Evolutionary conservation across 2,329 filamentous ascomycete species (phyloP).

Genomic region (Bisporella sp.): DNA sequence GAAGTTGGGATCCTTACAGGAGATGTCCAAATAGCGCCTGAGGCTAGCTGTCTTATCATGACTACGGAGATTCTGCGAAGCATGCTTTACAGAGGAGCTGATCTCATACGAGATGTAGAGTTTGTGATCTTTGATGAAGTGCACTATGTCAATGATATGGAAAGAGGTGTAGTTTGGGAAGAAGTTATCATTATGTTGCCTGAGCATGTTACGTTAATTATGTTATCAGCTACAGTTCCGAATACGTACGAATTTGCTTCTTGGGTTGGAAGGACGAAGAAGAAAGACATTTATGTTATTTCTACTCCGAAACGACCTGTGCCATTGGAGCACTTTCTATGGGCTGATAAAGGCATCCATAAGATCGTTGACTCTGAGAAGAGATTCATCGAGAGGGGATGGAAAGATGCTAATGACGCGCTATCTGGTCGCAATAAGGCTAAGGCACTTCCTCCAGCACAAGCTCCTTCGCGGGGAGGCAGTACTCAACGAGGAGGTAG

Average conservation of each 20-base stretch:
- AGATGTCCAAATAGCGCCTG: conserved; percentile 95
- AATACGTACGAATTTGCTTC: conserved; percentile 98
- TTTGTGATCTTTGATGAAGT: conserved; percentile 99
- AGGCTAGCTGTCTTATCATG: conserved; percentile 98
- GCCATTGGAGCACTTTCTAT: conserved; percentile 90
- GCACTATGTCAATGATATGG: conserved; percentile 95
- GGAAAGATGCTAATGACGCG: conserved; percentile 86
- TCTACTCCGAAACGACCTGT: conserved; percentile 94
- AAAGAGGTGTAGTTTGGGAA: conserved; percentile 97
- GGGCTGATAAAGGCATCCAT: conserved; percentile 86
- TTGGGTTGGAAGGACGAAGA: conserved; percentile 96
- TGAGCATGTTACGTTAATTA: conserved; percentile 90
- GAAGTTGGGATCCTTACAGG: conserved; percentile 96
- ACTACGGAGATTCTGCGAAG: conserved; percentile 96
- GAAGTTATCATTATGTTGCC: conserved; percentile 99
- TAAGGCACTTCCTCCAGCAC: conserved; percentile 39
- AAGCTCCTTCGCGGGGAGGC: conserved; percentile 34
- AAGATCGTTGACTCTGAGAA: conserved; percentile 95
- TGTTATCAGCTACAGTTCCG: conserved; percentile 91
- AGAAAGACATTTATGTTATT: conserved; percentile 98
- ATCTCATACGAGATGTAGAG: conserved; percentile 93
- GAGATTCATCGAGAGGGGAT: conserved; percentile 83
- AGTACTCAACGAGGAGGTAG: conserved; percentile 47
- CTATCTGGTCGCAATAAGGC: conserved; percentile 76
- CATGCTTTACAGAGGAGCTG: conserved; percentile 95